Evolutionary conservation across 805 yeast species (phyloP).

Genomic region (Yamadazyma scolyti): DNA sequence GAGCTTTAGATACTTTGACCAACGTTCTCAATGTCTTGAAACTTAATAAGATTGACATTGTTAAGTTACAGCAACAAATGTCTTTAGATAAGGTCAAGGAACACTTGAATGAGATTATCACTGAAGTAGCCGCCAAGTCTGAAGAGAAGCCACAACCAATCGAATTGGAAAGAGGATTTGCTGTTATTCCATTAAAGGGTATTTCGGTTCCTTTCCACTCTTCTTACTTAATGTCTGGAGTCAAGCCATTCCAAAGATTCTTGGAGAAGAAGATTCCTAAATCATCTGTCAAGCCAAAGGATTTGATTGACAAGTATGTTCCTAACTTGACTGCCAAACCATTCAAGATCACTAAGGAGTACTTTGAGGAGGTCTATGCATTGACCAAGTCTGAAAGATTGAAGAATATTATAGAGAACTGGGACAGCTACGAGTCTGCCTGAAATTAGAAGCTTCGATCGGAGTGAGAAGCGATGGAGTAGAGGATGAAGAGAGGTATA

Average conservation of each 20-base stretch:
- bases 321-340: slow-evolving; percentile 99
- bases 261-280: slow-evolving; percentile 92
- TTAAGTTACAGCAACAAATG: slow-evolving; percentile 76
- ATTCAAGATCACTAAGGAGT: slow-evolving; percentile 91
- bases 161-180: slow-evolving; percentile 95
- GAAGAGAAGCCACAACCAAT: slow-evolving; percentile 92
- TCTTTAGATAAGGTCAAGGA: slow-evolving; percentile 84
- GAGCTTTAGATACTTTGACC: slow-evolving; percentile 89
- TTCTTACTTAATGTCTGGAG: slow-evolving; percentile 97
- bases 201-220: slow-evolving; percentile 99
- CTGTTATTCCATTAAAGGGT: slow-evolving; percentile 97
- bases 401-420: slow-evolving; percentile 85
- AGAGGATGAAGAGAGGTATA: no score
- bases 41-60: slow-evolving; percentile 90
- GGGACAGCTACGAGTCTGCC: slow-evolving; percentile 78
- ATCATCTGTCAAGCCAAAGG: slow-evolving; percentile 92
- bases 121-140: slow-evolving; percentile 79
- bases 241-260: slow-evolving; percentile 98
- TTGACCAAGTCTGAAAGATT: slow-evolving; percentile 90
- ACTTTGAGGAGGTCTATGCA: slow-evolving; percentile 92
- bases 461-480: not conserved
- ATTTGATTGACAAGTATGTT: slow-evolving; percentile 91
- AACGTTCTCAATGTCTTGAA: slow-evolving; percentile 92
- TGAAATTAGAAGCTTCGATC: no score
- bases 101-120: slow-evolving; percentile 84